Conservation (phyloP, 1,139 yeast genomes). For the Sporopachydermia cereana region DNA sequence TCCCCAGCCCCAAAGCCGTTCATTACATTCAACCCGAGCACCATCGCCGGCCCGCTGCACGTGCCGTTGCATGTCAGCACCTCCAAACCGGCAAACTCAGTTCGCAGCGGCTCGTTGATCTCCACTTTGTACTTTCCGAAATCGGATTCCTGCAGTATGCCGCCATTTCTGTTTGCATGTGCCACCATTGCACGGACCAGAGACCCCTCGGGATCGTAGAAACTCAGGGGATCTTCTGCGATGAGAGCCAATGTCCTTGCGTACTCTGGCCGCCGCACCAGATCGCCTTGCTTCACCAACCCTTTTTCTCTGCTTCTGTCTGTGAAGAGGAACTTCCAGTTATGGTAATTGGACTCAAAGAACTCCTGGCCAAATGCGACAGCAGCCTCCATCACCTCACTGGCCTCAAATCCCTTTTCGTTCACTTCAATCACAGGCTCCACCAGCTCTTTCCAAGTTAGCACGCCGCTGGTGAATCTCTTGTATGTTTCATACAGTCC, state of each 20-base stretch:
- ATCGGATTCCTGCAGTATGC: constrained; percentile 51
- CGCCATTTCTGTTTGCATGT: constrained; percentile 39
- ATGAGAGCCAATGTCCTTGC: constrained; percentile 58
- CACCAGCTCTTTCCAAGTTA: constrained; percentile 63
- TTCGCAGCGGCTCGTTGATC: constrained; percentile 42
- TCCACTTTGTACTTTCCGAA: constrained; percentile 48
- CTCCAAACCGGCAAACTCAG: constrained; percentile 36
- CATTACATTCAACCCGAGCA: constrained; percentile 60
- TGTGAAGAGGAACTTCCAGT: constrained; percentile 46
- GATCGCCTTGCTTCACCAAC: constrained; percentile 43
- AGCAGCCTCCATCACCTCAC: constrained; percentile 34
- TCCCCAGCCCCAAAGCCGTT: constrained; percentile 30
- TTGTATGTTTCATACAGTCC: constrained; percentile 57
- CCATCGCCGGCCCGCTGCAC: constrained; percentile 72
- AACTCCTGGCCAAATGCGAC: constrained; percentile 14
- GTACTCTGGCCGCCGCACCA: constrained; percentile 42
- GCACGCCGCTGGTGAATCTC: constrained; percentile 56
- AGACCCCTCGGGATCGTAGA: constrained; percentile 78
- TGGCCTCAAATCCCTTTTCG: constrained; percentile 53
- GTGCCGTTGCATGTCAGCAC: constrained; percentile 67
- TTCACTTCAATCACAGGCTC: constrained; percentile 66
- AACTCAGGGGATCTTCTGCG: constrained; percentile 67
- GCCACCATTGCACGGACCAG: constrained; percentile 45
- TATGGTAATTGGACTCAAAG: constrained; percentile 20
- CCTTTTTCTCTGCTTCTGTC: constrained; percentile 17